Percentiles rank a stretch among this genome's conserved stretches.
phyloP scores from a whole-genome alignment of 352 stramenopile genomes.

The Globisporangium middletonii region DNA sequence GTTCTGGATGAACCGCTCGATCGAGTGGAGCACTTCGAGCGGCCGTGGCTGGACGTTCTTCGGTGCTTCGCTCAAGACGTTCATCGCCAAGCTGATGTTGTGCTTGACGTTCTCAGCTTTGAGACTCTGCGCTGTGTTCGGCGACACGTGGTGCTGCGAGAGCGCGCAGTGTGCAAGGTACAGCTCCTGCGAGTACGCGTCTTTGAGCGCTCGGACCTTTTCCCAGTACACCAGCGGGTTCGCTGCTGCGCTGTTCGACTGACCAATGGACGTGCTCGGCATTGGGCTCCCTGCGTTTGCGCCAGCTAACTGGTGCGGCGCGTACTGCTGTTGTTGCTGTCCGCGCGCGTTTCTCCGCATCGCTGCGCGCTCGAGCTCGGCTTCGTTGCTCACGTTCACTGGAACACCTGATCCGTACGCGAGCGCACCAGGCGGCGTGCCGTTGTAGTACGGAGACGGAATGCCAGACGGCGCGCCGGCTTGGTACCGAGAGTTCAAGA shows the following conservation, averaged over 20 bases:
- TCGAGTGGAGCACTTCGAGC: conserved; percentile 65
- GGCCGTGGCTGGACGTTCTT: conserved; percentile 47
- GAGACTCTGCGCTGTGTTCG: conserved; percentile 50
- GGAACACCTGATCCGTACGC: conserved; percentile 17
- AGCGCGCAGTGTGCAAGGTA: conserved; percentile 60
- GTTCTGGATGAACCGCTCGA: conserved; percentile 77
- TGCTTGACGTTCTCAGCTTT: conserved; percentile 81
- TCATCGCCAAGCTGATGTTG: conserved; percentile 70
- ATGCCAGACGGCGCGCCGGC: conserved; percentile 3
- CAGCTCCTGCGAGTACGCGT: conserved; percentile 38
- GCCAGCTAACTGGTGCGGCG: conserved; percentile 4
- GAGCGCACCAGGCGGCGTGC: conserved; percentile 16
- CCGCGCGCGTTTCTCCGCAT: conserved; percentile 28
- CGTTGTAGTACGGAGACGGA: conserved; percentile 35
- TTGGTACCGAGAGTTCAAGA: conserved; percentile 21
- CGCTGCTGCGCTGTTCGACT: conserved; percentile 11
- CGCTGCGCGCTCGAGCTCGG: conserved; percentile 43
- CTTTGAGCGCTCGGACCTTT: conserved; percentile 52
- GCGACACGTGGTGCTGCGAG: conserved; percentile 50
- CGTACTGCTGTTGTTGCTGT: conserved; percentile 10
- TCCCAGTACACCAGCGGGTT: conserved; percentile 68
- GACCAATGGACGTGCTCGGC: conserved; percentile 5
- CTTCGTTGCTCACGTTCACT: conserved; percentile 28
- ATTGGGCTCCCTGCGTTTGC: conserved; percentile 18
- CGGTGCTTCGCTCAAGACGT: conserved; percentile 45